Evolutionary conservation across 257 asterid species (phyloP).

Genomic region (Eucommia ulmoides): DNA sequence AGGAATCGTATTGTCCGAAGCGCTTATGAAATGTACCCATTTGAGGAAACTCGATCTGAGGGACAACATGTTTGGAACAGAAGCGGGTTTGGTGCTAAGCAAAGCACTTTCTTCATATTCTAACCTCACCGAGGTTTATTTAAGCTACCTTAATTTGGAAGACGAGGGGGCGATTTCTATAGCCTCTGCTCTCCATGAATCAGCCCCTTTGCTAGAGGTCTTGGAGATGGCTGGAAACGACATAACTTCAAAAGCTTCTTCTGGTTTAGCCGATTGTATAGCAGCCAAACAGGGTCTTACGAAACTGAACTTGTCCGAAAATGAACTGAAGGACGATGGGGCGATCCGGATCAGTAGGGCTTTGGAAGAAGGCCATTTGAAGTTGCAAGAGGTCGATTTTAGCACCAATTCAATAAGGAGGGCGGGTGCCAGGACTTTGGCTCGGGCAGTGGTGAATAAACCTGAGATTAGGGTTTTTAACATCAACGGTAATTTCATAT

Average conservation of each 20-base stretch:
- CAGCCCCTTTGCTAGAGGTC: conserved; percentile 56
- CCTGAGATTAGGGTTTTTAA: conserved; percentile 53
- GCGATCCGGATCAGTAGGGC: conserved; percentile 56
- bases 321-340: conserved; percentile 84
- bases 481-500: conserved; percentile 61
- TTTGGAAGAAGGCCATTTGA: conserved; percentile 42
- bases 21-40: conserved; percentile 48
- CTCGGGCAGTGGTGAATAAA: conserved; percentile 47
- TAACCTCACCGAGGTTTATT: conserved; percentile 51
- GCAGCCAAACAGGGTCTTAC: conserved; percentile 39
- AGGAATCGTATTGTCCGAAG: conserved; percentile 73
- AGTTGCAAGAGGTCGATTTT: conserved; percentile 69
- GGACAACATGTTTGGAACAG: conserved; percentile 86
- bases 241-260: conserved; percentile 61
- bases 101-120: conserved; percentile 38
- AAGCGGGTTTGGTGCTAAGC: conserved; percentile 70
- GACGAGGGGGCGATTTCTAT: conserved; percentile 75
- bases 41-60: conserved; percentile 85
- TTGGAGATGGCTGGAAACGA: conserved; percentile 95
- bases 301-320: conserved; percentile 69
- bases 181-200: conserved; percentile 47
- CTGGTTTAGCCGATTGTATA: conserved; percentile 51
- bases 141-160: conserved; percentile 83
- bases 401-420: conserved; percentile 54
- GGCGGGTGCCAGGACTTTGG: conserved; percentile 48